These are phyloP conservation scores for Trichodelitschia bisporula DNA, from an alignment of 495 filamentous ascomycete genomes.

Conservation along the genomic window DNA sequence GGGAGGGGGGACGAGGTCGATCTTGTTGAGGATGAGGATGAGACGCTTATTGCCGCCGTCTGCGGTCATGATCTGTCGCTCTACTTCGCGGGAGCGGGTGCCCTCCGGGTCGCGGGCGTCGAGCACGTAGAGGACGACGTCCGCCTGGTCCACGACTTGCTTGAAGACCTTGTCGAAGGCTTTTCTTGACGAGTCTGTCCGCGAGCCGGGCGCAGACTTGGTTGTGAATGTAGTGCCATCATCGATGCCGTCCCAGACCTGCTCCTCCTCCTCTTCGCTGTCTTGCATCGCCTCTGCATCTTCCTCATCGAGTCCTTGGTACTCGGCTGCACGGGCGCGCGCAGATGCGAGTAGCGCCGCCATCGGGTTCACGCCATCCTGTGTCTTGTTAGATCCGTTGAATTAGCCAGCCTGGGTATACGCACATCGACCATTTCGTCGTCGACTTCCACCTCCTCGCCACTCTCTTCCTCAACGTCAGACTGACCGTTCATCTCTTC, in stretches of 20 bases:
- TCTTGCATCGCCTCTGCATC: conserved; percentile 23
- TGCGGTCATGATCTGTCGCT: conserved; percentile 62
- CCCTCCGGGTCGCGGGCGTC: conserved; percentile 84
- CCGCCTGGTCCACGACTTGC: conserved; percentile 65
- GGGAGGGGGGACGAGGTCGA: conserved; percentile 64
- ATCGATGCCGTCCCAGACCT: conserved; percentile 18
- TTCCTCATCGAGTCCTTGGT: conserved; percentile 36
- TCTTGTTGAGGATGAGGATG: conserved; percentile 91
- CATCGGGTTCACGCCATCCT: conserved; percentile 60
- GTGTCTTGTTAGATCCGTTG: conserved; percentile 20
- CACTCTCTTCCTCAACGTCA: conserved; percentile 22
- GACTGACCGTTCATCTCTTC: conserved; percentile 8
- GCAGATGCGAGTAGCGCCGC: conserved; percentile 84
- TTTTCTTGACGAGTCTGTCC: conserved; percentile 52
- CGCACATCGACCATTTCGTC: conserved; percentile 15
- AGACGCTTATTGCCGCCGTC: conserved; percentile 64
- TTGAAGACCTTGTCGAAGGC: conserved; percentile 94
- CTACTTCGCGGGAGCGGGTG: conserved; percentile 73
- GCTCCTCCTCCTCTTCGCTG: conserved; percentile 22
- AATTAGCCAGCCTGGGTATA: no score
- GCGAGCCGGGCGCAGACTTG: conserved; percentile 13
- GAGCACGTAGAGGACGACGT: conserved; percentile 84
- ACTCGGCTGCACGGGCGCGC: conserved; percentile 58
- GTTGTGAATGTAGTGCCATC: conserved; percentile 9
- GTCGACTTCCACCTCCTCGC: conserved; percentile 20